These are phyloP conservation scores for Pachysandra terminalis DNA, from an alignment of 164 flowering plant species.

Conservation along the genomic window DNA sequence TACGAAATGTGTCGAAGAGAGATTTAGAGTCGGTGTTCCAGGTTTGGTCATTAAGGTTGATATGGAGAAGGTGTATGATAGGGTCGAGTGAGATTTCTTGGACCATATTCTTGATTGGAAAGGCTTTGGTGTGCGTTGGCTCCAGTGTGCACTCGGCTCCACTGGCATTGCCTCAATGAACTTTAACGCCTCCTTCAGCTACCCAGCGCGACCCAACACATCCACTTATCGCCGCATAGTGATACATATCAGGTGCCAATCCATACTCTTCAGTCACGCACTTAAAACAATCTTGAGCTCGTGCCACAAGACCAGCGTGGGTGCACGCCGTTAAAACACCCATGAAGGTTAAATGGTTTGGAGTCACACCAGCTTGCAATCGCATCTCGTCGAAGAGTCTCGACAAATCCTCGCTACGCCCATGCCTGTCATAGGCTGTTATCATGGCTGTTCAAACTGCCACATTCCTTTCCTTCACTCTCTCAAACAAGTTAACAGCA, in stretches of 20 bases:
- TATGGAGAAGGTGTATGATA: too few relatives aligned
- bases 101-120: too few relatives aligned
- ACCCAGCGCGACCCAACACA: slow-evolving; percentile 17
- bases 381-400: slow-evolving; percentile 16
- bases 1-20: too few relatives aligned
- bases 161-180: slow-evolving; percentile 13
- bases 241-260: slow-evolving; percentile 1
- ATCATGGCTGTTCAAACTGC: slow-evolving; percentile 17
- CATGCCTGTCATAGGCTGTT: slow-evolving; percentile 16
- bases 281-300: slow-evolving; percentile 12
- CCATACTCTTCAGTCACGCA: slow-evolving; percentile 12
- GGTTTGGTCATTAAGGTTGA: too few relatives aligned
- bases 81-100: too few relatives aligned
- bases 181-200: slow-evolving; percentile 9
- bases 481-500: slow-evolving; percentile 8
- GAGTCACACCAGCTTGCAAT: slow-evolving; percentile 3
- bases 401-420: slow-evolving; percentile 7
- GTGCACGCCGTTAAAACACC: slow-evolving; percentile 14
- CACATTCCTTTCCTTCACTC: slow-evolving; percentile 13
- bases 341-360: slow-evolving; percentile 18
- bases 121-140: too few relatives aligned
- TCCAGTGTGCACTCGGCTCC: slow-evolving; percentile 6
- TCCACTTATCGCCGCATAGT: slow-evolving; percentile 13
- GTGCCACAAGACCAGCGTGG: slow-evolving; percentile 14
- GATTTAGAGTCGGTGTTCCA: too few relatives aligned